A percentile compares a stretch with the other conserved stretches of the same genome.
Evolutionary conservation across 75 land plant genomes (phyloP).

Genomic region (Sequoiadendron giganteum): DNA sequence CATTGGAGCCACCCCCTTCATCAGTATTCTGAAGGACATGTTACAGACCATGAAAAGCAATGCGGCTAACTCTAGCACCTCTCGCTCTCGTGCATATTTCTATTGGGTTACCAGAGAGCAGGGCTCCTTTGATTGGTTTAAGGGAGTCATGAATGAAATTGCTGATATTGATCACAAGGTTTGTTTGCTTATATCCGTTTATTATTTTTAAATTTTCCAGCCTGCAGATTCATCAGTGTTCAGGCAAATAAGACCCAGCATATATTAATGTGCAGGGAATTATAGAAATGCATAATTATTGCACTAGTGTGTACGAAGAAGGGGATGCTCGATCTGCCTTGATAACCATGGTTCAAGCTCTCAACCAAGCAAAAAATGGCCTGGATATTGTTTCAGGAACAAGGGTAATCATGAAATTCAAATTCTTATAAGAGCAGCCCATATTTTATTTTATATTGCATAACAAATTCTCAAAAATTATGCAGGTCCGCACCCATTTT

Average conservation of each 20-base stretch:
- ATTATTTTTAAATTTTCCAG: not conserved
- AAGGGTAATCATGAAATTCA: slow-evolving; percentile 24
- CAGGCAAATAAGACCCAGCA: not conserved
- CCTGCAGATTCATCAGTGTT: not conserved
- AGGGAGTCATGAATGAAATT: slow-evolving; percentile 84
- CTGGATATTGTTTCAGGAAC: slow-evolving; percentile 73
- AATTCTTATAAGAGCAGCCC: not conserved
- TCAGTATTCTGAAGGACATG: slow-evolving; percentile 18
- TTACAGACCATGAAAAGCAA: slow-evolving; percentile 8
- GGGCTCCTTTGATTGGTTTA: slow-evolving; percentile 92
- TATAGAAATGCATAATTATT: slow-evolving; percentile 71
- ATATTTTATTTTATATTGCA: no score
- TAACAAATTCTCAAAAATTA: not conserved
- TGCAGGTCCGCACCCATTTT: slow-evolving; percentile 63
- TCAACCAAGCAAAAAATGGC: slow-evolving; percentile 71
- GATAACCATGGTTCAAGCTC: slow-evolving; percentile 70
- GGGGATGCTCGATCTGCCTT: slow-evolving; percentile 69
- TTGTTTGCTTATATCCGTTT: not conserved
- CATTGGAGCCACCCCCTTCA: slow-evolving; percentile 25
- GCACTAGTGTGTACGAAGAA: slow-evolving; percentile 76
- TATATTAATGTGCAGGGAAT: slow-evolving; percentile 32
- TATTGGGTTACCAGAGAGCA: slow-evolving; percentile 90
- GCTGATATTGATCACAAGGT: slow-evolving; percentile 56
- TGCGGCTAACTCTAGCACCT: slow-evolving; percentile 15
- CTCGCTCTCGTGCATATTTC: slow-evolving; percentile 53